Base-by-base conservation (phyloP, 495 filamentous ascomycete species). In the Thermochaetoides thermophila region DNA sequence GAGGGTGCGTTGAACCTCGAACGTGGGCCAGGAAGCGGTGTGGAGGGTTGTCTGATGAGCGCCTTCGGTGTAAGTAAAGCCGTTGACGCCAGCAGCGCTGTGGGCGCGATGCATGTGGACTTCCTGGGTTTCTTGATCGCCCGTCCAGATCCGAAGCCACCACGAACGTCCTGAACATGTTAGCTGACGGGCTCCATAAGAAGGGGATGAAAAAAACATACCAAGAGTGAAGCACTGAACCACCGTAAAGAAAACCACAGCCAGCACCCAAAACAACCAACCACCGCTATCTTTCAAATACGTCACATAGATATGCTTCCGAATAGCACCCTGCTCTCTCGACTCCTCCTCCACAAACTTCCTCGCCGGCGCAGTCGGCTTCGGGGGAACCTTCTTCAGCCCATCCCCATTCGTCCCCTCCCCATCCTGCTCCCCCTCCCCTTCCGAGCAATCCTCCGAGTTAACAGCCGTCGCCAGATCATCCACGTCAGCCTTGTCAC, bases 321-420 rank as follows among this genome's bases (percentile, higher is more conserved):
- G 71, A 14, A 91, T 68, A 9, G 68, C 57, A 3, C 83, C 83
- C 19, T 61, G 59, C 40, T 82, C 77, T 38, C 73, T 59, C 13
- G 57, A 64, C 44, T 91, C 83, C 2, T 84, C 81, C 42, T 81
- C 73, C 25, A 79, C 67, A 38, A 86, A 87, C 44, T 73, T 81
- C 4, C 73, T 62, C n/a, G n/a, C n/a, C 1, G 66, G 49, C 17
- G 25, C 38, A n/a, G 28, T 27, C 10, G 40, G 40, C 39, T 62
- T 61, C 9, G 61, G 45, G 30, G 56, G 20, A 0, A 61, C 45
- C 37, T 68, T 71, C 20, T 54, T 53, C 21, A 67, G 53, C 4
- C 56, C 31, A 22, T 56, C 43, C 8, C 49, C 55, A 16, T 50
- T 41, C 1, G 46, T 42, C n/a, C n/a, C n/a, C 23, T 58, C 55